Evolutionary conservation across 371 early-diverging fungal genomes (phyloP).

Genomic region (Mortierella sp.): DNA sequence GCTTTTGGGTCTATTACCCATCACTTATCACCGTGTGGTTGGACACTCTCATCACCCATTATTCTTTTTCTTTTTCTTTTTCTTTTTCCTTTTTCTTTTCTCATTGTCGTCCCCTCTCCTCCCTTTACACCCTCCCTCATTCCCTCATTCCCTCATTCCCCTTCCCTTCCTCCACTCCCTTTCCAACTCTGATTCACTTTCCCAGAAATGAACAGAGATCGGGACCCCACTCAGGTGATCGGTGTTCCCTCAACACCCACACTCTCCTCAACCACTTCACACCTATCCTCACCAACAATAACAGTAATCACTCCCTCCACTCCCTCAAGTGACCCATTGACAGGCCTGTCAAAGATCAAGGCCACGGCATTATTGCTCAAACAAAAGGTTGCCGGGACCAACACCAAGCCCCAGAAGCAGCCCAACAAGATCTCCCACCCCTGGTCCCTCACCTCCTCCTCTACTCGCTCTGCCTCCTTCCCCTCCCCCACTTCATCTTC

Average conservation of each 20-base stretch:
- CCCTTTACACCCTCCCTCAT: background rate
- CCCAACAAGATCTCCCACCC: constrained; percentile 52
- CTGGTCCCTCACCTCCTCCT: constrained; percentile 17
- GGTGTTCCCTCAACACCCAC: background rate
- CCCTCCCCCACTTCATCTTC: constrained; percentile 15
- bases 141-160: background rate
- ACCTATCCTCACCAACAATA: background rate
- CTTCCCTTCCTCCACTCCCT: background rate
- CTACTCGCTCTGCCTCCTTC: constrained; percentile 39
- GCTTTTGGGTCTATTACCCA: background rate
- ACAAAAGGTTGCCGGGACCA: constrained; percentile 47
- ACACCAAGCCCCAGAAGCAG: constrained; percentile 28
- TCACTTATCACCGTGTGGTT: background rate
- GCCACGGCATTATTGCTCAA: constrained; percentile 53
- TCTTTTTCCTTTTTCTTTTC: constrained; percentile 5
- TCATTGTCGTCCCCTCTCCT: background rate
- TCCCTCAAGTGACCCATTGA: background rate
- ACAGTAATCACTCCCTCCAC: too few relatives aligned
- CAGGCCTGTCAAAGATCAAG: constrained; percentile 52
- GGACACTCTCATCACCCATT: background rate
- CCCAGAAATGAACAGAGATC: constrained; percentile 45
- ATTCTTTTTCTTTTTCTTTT: background rate
- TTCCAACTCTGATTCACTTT: background rate
- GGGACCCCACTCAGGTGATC: constrained; percentile 41
- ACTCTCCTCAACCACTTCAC: background rate